phyloP scores from a whole-genome alignment of 2,329 filamentous ascomycete genomes.

The Paraphaeosphaeria sporulosa region DNA sequence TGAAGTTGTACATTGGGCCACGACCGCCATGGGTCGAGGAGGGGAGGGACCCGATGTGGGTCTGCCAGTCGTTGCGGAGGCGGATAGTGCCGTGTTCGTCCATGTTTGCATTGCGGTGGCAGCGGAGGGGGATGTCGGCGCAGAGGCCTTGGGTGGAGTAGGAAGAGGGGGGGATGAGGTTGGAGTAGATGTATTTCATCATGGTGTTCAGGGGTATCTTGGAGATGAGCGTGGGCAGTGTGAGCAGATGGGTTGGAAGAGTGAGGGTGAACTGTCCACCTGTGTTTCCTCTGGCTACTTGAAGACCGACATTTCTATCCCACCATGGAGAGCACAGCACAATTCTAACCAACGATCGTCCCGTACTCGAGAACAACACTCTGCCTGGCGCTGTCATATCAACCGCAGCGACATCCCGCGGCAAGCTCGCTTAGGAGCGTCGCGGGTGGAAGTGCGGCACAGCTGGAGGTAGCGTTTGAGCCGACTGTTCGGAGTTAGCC shows the following conservation, averaged over 20 bases:
- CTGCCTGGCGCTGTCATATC: too few relatives aligned
- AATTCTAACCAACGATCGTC: too few relatives aligned
- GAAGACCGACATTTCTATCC: too few relatives aligned
- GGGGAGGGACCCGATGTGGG: background rate
- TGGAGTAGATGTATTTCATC: background rate
- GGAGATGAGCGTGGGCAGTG: background rate
- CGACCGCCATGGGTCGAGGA: background rate
- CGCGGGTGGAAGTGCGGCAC: background rate
- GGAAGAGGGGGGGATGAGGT: background rate
- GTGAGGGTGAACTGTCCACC: too few relatives aligned
- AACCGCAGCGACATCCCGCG: background rate
- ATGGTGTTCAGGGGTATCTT: background rate
- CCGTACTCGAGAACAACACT: too few relatives aligned
- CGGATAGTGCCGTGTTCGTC: background rate
- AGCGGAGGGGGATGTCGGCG: background rate
- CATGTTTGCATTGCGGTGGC: background rate
- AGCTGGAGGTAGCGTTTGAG: background rate
- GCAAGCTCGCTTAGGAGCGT: background rate
- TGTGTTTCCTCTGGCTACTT: too few relatives aligned
- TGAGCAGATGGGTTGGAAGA: too few relatives aligned
- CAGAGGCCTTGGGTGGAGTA: background rate
- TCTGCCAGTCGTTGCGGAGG: background rate
- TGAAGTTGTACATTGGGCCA: background rate
- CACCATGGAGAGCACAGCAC: too few relatives aligned
- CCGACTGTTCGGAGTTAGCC: too few relatives aligned